Base-by-base conservation (phyloP, 768 basidiomycete genomes). In the Mrakia gelida region DNA sequence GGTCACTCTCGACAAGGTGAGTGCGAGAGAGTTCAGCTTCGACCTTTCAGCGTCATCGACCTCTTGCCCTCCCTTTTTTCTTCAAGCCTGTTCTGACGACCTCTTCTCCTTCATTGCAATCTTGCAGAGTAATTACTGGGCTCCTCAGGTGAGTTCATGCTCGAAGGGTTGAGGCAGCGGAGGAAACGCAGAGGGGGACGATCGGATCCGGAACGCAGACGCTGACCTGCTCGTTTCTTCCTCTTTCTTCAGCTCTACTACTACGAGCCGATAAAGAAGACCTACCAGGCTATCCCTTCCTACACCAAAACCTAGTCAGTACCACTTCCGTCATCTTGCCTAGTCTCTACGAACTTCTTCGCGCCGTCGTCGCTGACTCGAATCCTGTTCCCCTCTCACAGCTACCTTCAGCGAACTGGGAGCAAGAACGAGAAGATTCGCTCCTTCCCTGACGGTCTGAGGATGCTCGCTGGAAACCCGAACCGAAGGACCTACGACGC, bases 401-500 rank as follows among this genome's bases (percentile, higher is more conserved):
- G 74, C 76, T 77, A 77, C 76, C 76, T 77, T 5, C 76, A 77
- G 23, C 76, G 85, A 54, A 76, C 80, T n/a, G 81, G 83, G 38
- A 75, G 79, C 59, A 80, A 81, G 73, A 83, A 84, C 73, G 83
- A 82, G 49, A 81, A 80, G 30, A 81, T 85, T 56, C 62, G 75
- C 18, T 84, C 85, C 2, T 86, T 85, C 81, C 86, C 85, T 0
- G 81, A 82, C 26, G 85, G 85, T 16, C 82, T 86, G 34, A 79
- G 82, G 56, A 86, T 86, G 85, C 54, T 86, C 52, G 79, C 81
- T 15, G 86, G 78, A 30, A 83, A 85, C 80, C 86, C 86, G 1
- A 85, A 85, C 43, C 82, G 88, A 61, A 86, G 89, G 65, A 86
- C 86, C 32, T 88, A 88, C 82, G 85, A 89, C 78, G 71, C 86